Conservation (phyloP, 192 early-diverging fungal species). For the Radiomyces spectabilis region DNA sequence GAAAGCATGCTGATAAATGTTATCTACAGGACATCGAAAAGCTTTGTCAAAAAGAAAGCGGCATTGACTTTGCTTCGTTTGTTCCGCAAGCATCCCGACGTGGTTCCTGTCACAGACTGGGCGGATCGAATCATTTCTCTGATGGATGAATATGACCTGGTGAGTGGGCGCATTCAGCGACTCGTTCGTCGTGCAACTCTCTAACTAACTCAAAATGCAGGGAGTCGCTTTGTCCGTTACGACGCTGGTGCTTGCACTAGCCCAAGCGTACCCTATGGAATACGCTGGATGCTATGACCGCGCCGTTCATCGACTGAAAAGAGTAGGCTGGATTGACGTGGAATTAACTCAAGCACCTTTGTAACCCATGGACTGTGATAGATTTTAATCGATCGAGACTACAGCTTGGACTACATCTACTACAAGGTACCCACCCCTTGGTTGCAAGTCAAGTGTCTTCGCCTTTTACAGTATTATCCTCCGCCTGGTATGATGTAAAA, state of each 20-base stretch:
- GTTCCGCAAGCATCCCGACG: slow-evolving; percentile 83
- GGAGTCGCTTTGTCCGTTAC: slow-evolving; percentile 79
- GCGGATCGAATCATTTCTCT: slow-evolving; percentile 70
- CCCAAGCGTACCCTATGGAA: slow-evolving; percentile 82
- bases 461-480: slow-evolving; percentile 93
- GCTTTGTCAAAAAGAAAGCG: slow-evolving; percentile 97
- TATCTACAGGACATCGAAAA: slow-evolving; percentile 55
- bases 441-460: slow-evolving; percentile 94
- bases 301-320: slow-evolving; percentile 74
- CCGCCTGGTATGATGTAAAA: slow-evolving; percentile 53
- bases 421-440: slow-evolving; percentile 98
- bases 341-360: neutral
- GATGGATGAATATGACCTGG: slow-evolving; percentile 86
- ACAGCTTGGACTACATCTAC: slow-evolving; percentile 83
- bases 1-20: too few relatives aligned
- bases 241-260: slow-evolving; percentile 85
- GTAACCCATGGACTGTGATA: slow-evolving; percentile 26
- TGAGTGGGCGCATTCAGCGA: slow-evolving; percentile 10
- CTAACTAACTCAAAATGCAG: too few relatives aligned
- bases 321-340: slow-evolving; percentile 33
- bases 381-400: slow-evolving; percentile 82
- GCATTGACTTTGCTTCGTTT: slow-evolving; percentile 87
- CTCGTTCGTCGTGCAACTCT: too few relatives aligned
- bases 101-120: slow-evolving; percentile 84
- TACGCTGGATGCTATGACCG: slow-evolving; percentile 68